phyloP scores from a whole-genome alignment of 805 yeast species.

The Dipodascopsis uninucleata region DNA sequence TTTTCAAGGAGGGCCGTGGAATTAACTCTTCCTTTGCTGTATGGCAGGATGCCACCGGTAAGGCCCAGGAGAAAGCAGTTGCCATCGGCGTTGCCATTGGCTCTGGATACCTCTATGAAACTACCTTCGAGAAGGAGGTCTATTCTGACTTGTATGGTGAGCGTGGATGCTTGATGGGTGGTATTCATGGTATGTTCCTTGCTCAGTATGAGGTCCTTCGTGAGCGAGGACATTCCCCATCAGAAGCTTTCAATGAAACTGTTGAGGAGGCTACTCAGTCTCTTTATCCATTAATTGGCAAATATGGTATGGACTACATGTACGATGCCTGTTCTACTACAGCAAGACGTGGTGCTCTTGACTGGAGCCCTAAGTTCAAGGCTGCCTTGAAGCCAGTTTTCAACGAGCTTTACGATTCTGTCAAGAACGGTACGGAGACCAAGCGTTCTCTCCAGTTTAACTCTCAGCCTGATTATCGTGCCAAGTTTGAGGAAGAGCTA shows the following conservation, averaged over 20 bases:
- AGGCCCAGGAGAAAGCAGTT: constrained; percentile 98
- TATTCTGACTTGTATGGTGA: constrained; percentile 99
- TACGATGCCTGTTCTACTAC: constrained; percentile 99
- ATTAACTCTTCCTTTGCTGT: constrained; percentile 99
- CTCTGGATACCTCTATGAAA: constrained; percentile 99
- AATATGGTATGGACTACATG: constrained; percentile 99
- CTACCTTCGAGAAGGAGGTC: constrained; percentile 98
- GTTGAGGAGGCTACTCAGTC: constrained; percentile 99
- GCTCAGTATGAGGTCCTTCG: constrained; percentile 99
- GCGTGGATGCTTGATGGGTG: constrained; percentile 99
- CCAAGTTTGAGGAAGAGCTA: constrained; percentile 88
- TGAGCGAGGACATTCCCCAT: constrained; percentile 99
- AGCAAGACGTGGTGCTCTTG: constrained; percentile 99
- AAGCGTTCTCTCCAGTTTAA: constrained; percentile 97
- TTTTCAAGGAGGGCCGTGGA: constrained; percentile 99
- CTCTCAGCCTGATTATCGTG: constrained; percentile 98
- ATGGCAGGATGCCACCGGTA: constrained; percentile 98
- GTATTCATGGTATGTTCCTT: constrained; percentile 99
- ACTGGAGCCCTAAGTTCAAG: constrained; percentile 99
- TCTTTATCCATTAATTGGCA: constrained; percentile 96
- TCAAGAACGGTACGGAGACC: constrained; percentile 95
- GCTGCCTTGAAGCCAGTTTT: constrained; percentile 98
- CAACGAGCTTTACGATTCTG: constrained; percentile 91
- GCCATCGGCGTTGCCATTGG: constrained; percentile 99
- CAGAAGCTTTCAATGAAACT: constrained; percentile 99